A percentile compares a stretch with the other conserved stretches of the same genome.
Evolutionary conservation across 148 eudicot genomes (phyloP).

Genomic region (Cornus kousa): DNA sequence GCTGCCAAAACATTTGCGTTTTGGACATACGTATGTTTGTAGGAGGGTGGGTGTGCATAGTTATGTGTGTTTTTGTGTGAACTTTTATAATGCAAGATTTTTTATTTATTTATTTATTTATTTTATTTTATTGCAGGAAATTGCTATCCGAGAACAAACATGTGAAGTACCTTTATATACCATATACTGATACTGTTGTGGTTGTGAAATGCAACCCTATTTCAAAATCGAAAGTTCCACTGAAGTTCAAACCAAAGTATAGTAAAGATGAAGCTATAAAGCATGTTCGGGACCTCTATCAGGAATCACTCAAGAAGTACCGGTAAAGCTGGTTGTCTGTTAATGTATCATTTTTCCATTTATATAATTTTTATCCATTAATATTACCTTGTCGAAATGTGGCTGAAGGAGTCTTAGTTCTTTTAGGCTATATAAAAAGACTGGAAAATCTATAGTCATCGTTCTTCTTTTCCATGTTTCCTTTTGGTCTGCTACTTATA

Average conservation of each 20-base stretch:
- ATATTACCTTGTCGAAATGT: not conserved
- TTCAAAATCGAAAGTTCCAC: conserved; percentile 73
- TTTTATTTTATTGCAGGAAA: conserved; percentile 47
- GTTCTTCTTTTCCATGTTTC: not conserved
- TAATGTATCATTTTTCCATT: not conserved
- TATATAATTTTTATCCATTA: not conserved
- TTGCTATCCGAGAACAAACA: conserved; percentile 90
- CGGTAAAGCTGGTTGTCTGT: conserved; percentile 39
- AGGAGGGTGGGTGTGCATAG: not conserved
- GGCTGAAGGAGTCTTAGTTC: not conserved
- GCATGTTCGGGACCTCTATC: conserved; percentile 74
- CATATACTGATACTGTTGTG: conserved; percentile 87
- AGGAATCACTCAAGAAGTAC: conserved; percentile 59
- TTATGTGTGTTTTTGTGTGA: not conserved
- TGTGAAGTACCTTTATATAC: conserved; percentile 87
- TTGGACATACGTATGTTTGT: not conserved
- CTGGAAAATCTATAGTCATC: too few relatives aligned
- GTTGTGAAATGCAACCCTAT: conserved; percentile 92
- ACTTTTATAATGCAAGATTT: not conserved
- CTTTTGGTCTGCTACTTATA: not conserved
- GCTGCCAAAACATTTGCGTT: not conserved
- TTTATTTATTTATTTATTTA: too few relatives aligned
- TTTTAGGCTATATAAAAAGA: not conserved
- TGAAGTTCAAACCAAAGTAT: conserved; percentile 76
- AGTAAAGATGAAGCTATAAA: conserved; percentile 81